These are phyloP conservation scores for Nymphaea colorata DNA, from an alignment of 164 flowering plant species.

Conservation along the genomic window DNA sequence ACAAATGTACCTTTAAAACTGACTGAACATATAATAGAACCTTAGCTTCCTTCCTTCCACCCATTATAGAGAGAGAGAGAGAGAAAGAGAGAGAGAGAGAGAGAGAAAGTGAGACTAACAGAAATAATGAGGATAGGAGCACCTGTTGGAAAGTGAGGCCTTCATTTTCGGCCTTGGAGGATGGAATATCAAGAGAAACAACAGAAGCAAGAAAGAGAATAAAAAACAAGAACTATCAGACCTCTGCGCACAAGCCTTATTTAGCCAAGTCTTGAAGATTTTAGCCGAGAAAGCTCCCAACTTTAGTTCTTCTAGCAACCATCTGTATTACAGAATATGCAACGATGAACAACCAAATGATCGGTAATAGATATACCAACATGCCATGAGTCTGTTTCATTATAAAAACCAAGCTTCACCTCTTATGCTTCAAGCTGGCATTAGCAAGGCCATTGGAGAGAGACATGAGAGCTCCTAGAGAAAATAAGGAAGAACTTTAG, in stretches of 20 bases:
- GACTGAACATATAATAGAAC: constrained; percentile 54
- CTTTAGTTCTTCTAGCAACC: background rate
- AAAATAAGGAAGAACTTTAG: too few relatives aligned
- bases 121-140: too few relatives aligned
- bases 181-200: background rate
- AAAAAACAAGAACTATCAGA: background rate
- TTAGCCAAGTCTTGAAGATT: background rate
- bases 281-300: background rate
- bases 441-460: too few relatives aligned
- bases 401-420: too few relatives aligned
- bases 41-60: constrained; percentile 29
- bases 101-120: background rate
- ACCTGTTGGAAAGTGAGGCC: background rate
- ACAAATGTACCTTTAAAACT: constrained; percentile 43
- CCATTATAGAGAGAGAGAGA: constrained; percentile 8
- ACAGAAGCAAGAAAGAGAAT: background rate
- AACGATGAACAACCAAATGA: too few relatives aligned
- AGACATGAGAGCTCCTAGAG: too few relatives aligned
- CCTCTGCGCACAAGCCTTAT: background rate
- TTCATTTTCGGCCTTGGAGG: background rate
- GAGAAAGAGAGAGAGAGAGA: background rate
- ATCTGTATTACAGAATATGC: too few relatives aligned
- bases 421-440: too few relatives aligned
- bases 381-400: too few relatives aligned
- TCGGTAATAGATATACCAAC: too few relatives aligned